A percentile compares a stretch with the other conserved stretches of the same genome.
phyloP scores from a whole-genome alignment of 2,329 filamentous ascomycete species.

The Xylariaceae sp. region DNA sequence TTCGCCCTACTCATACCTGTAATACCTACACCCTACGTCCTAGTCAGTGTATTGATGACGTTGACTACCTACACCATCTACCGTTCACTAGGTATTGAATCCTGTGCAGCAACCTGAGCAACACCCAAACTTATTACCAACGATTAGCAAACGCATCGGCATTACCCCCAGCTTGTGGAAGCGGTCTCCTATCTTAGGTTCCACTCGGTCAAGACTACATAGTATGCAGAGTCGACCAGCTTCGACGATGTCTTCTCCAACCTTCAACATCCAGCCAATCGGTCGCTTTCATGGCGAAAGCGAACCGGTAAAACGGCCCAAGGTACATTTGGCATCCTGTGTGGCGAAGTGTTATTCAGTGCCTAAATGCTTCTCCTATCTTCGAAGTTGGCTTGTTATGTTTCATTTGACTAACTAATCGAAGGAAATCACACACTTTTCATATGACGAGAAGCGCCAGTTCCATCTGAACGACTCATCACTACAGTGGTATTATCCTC shows the following conservation, averaged over 20 bases:
- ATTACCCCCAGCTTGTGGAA: neutral
- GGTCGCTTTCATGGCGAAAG: conserved; percentile 63
- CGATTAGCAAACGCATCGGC: neutral
- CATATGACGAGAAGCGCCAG: conserved; percentile 78
- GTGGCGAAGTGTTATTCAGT: neutral
- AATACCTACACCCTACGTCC: too few species aligned
- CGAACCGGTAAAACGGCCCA: conserved; percentile 70
- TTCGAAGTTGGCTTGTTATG: neutral
- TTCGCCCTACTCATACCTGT: too few species aligned
- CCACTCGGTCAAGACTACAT: neutral
- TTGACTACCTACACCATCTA: too few species aligned
- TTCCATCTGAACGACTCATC: conserved; percentile 75
- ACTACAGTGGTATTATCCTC: conserved; percentile 83
- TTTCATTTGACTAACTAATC: neutral
- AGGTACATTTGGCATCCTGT: conserved; percentile 43
- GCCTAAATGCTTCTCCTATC: neutral
- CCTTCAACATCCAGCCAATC: conserved; percentile 66
- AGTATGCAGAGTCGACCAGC: neutral
- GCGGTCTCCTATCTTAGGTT: neutral
- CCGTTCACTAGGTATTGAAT: too few species aligned
- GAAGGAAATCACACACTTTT: conserved; percentile 88
- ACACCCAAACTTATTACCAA: neutral
- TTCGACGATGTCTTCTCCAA: conserved; percentile 7
- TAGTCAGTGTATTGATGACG: too few species aligned
- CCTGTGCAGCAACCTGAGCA: too few species aligned